Percentiles rank a stretch among this genome's conserved stretches.
Evolutionary conservation across 768 basidiomycete genomes (phyloP).

Genomic region (Hortiboletus flavorubellus): DNA sequence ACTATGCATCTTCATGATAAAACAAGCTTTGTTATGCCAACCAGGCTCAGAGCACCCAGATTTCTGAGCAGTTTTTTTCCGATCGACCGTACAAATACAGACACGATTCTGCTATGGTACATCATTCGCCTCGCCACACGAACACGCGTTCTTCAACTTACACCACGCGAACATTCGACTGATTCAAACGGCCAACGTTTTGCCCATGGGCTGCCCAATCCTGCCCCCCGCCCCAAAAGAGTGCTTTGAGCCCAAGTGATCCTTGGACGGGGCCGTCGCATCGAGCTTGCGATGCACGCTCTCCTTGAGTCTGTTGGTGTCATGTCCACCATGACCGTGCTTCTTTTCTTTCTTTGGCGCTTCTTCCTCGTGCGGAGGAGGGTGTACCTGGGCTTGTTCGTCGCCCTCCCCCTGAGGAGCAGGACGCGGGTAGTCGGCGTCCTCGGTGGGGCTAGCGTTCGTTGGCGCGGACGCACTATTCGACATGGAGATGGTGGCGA

Average conservation of each 20-base stretch:
- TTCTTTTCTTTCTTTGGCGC: slow-evolving; percentile 49
- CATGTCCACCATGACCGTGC: slow-evolving; percentile 33
- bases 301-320: slow-evolving; percentile 47
- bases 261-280: slow-evolving; percentile 47
- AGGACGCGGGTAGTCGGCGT: slow-evolving; percentile 53
- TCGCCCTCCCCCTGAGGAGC: slow-evolving; percentile 37
- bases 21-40: slow-evolving; percentile 11
- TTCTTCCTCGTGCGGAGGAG: slow-evolving; percentile 44
- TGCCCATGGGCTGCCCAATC: slow-evolving; percentile 59
- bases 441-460: slow-evolving; percentile 20
- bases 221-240: slow-evolving; percentile 44
- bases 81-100: slow-evolving; percentile 21
- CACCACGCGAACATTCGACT: not conserved
- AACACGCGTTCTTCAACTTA: not conserved
- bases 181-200: slow-evolving; percentile 33
- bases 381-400: slow-evolving; percentile 20
- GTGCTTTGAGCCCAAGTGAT: slow-evolving; percentile 32
- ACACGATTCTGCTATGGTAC: slow-evolving; percentile 7
- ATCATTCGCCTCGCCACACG: not conserved
- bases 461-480: not conserved
- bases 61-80: slow-evolving; percentile 2
- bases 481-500: no score
- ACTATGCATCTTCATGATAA: slow-evolving; percentile 23
- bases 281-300: slow-evolving; percentile 45
- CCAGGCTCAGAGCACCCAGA: not conserved